These are phyloP conservation scores for Viola pubescens DNA, from an alignment of 441 rosid genomes.

Conservation along the genomic window DNA sequence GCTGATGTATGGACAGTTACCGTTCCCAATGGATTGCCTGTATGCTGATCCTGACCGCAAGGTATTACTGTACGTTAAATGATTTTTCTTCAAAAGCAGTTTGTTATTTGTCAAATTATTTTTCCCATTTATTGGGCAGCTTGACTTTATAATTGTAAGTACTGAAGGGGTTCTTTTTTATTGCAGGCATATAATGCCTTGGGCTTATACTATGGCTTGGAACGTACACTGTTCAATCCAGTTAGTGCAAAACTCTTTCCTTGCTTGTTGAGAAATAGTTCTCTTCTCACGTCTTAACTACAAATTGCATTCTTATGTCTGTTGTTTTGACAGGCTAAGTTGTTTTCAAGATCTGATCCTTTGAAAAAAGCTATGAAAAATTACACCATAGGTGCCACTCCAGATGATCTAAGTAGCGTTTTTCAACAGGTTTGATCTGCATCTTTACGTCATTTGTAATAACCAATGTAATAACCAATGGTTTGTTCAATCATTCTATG, in stretches of 20 bases:
- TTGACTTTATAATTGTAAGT: neutral
- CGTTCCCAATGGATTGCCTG: constrained; percentile 80
- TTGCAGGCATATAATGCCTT: constrained; percentile 69
- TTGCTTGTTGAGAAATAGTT: neutral
- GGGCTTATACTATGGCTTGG: constrained; percentile 67
- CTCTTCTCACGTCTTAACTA: too few relatives aligned
- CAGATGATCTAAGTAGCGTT: constrained; percentile 68
- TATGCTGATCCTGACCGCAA: constrained; percentile 84
- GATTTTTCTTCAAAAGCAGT: too few relatives aligned
- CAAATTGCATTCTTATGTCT: neutral
- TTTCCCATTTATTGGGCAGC: neutral
- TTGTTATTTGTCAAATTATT: neutral
- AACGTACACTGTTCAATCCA: constrained; percentile 83
- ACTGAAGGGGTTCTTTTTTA: constrained; percentile 1
- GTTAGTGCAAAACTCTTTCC: constrained; percentile 48
- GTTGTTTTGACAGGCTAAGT: too few relatives aligned
- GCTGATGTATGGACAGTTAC: constrained; percentile 40
- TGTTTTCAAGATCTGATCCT: too few relatives aligned
- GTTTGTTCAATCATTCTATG: too few relatives aligned
- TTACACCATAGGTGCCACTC: constrained; percentile 75
- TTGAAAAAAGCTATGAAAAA: constrained; percentile 21
- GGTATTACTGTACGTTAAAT: constrained; percentile 29
- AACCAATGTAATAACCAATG: too few relatives aligned
- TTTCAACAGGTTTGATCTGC: constrained; percentile 60
- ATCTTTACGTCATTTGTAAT: too few relatives aligned